Conservation (phyloP, 139 green algal genomes). For the Coelastrella sp. region DNA sequence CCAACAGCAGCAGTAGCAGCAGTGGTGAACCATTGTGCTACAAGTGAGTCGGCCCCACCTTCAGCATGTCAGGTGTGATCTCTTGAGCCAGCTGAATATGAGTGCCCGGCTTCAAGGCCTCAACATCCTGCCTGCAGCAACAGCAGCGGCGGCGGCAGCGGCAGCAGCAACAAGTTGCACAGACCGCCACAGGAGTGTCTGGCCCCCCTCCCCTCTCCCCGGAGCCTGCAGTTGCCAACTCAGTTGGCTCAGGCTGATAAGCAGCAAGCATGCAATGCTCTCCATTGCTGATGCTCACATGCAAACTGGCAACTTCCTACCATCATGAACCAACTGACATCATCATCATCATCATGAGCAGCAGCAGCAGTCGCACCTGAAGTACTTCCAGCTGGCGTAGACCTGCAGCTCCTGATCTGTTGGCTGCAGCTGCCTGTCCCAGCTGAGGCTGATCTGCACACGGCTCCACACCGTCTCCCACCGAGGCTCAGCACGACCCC, state of each 20-base stretch:
- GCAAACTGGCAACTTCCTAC: too few species aligned
- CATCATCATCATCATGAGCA: not conserved
- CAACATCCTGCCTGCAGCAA: conserved; percentile 17
- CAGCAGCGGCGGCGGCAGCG: conserved; percentile 35
- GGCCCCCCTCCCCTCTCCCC: not conserved
- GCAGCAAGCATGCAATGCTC: not conserved
- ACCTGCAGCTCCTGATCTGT: conserved; percentile 35
- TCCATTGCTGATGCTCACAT: not conserved
- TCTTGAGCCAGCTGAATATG: not conserved
- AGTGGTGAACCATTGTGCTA: not conserved
- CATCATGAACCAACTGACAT: too few species aligned
- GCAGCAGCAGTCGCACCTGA: conserved; percentile 20
- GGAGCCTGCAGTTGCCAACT: too few species aligned
- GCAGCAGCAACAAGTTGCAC: not conserved
- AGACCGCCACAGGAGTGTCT: not conserved
- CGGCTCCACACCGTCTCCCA: conserved; percentile 41
- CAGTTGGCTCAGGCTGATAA: not conserved
- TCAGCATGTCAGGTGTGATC: conserved; percentile 44
- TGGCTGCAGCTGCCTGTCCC: conserved; percentile 16
- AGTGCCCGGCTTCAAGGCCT: conserved; percentile 1
- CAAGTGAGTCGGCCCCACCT: not conserved
- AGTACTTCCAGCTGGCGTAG: conserved; percentile 40
- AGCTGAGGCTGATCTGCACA: not conserved
- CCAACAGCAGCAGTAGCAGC: not conserved
- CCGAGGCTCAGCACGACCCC: not conserved